Conservation (phyloP, 139 green algal genomes). For the Diplosphaera chodatii region DNA sequence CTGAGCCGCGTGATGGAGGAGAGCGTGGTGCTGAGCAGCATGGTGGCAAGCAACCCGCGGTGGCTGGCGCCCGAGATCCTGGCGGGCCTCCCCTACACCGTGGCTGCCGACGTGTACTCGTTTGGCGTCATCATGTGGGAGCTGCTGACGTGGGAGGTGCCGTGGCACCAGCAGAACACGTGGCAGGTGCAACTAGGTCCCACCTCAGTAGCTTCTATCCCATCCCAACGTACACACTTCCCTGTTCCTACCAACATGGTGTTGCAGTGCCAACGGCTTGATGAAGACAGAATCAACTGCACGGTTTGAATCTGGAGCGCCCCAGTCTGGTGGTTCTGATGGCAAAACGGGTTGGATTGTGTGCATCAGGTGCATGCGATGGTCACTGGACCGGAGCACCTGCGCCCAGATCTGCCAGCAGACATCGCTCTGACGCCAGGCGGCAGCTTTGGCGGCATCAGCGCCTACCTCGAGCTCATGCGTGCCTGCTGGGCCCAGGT, state of each 20-base stretch:
- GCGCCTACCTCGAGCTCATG: conserved; percentile 56
- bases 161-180: conserved; percentile 50
- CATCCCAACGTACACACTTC: too few relatives aligned
- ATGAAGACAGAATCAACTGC: too few relatives aligned
- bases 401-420: conserved; percentile 50
- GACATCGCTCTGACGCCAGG: conserved; percentile 37
- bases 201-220: too few relatives aligned
- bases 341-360: too few relatives aligned
- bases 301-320: too few relatives aligned
- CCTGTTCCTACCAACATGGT: too few relatives aligned
- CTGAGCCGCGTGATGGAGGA: conserved; percentile 50
- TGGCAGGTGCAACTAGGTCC: too few relatives aligned
- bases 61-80: conserved; percentile 63
- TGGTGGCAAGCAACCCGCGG: conserved; percentile 50
- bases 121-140: conserved; percentile 60
- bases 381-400: conserved; percentile 44
- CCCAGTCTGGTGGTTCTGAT: too few relatives aligned
- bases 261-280: too few relatives aligned
- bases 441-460: conserved; percentile 26
- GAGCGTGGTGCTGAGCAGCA: conserved; percentile 30
- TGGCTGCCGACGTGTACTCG: conserved; percentile 47
- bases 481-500: conserved; percentile 59
- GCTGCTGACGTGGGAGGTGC: conserved; percentile 80
- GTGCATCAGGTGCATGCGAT: conserved; percentile 62
- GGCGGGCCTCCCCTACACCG: conserved; percentile 29